Base-by-base conservation (phyloP, 257 asterid genomes). In the Solanum neorickii region DNA sequence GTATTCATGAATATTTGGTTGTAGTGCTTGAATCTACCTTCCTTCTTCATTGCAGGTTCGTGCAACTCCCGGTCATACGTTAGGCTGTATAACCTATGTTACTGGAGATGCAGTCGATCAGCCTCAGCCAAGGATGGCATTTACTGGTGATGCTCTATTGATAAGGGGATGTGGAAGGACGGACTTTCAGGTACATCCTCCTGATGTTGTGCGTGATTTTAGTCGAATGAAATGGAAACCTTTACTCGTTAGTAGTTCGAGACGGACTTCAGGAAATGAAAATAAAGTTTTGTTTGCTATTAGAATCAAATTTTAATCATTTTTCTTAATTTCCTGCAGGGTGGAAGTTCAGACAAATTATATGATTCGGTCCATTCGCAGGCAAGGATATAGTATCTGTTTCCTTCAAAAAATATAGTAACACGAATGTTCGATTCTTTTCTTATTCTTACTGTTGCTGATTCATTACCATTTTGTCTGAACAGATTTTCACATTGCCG, bases 151-250 rank as follows among this genome's bases (percentile, higher is more conserved):
- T 88, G 92, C 99, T 68, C 85, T 96, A 82, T 88, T 97, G 87
- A 94, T 97, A 47, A 96, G 99, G 89, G 99, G 99, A 85, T 97
- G 99, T 89, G 99, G 99, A 27, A 93, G 99, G 91, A 97, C 99
- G 6, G 99, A 97, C 90, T 97, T 96, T 90, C 99, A 97, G 99
- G 99, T 97, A 92, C 7, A 47, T 41, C 20, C 66, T n/a, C 83
- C 83, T 90, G 85, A 12, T 18, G 44, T 49, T 13, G 82, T 80
- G 69, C 9, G 47, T 27, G 13, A 39, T 59, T 83, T 33, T 35
- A 66, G 86, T 31, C 15, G 14, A 60, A 59, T 56, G 14, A 14
- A 56, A 56, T 56, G 65, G 25, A 56, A 56, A 5, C 3, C 31
- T n/a, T 11, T 62, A n/a, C 31, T 62, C 0, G 6, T 11, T n/a